A percentile compares a stretch with the other conserved stretches of the same genome.
Evolutionary conservation across 495 filamentous ascomycete genomes (phyloP).

Genomic region (Letharia columbiana): DNA sequence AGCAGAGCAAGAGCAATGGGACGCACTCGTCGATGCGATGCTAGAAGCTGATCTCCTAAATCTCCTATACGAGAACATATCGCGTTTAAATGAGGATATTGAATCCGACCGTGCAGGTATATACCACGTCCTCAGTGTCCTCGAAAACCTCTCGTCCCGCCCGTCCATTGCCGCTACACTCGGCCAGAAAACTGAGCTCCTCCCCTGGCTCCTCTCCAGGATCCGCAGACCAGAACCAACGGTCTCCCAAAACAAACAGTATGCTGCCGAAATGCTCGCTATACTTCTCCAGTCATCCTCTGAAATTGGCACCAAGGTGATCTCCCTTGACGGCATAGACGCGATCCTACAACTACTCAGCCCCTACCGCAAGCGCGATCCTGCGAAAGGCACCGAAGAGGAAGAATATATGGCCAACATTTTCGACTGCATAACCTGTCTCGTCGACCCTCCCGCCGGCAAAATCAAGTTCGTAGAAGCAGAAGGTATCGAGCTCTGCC

Average conservation of each 20-base stretch:
- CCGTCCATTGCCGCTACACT: constrained; percentile 50
- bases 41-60: constrained; percentile 74
- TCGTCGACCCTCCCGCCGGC: constrained; percentile 66
- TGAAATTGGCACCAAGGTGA: constrained; percentile 55
- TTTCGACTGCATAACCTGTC: constrained; percentile 73
- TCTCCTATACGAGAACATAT: constrained; percentile 73
- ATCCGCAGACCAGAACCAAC: constrained; percentile 53
- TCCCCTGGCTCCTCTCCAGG: constrained; percentile 69
- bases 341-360: constrained; percentile 72
- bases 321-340: constrained; percentile 64
- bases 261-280: constrained; percentile 82
- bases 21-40: constrained; percentile 68
- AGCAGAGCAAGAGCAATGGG: constrained; percentile 78
- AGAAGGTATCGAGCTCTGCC: constrained; percentile 82
- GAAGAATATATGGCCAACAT: constrained; percentile 92
- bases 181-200: constrained; percentile 54
- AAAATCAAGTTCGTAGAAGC: constrained; percentile 79
- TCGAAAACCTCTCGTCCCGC: constrained; percentile 81
- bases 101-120: constrained; percentile 77
- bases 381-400: constrained; percentile 75
- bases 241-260: constrained; percentile 86
- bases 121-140: constrained; percentile 74
- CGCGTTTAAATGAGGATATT: constrained; percentile 68
- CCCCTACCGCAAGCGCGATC: constrained; percentile 84
- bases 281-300: constrained; percentile 69